phyloP scores from a whole-genome alignment of 83 land plant species.

The Picea mariana region DNA sequence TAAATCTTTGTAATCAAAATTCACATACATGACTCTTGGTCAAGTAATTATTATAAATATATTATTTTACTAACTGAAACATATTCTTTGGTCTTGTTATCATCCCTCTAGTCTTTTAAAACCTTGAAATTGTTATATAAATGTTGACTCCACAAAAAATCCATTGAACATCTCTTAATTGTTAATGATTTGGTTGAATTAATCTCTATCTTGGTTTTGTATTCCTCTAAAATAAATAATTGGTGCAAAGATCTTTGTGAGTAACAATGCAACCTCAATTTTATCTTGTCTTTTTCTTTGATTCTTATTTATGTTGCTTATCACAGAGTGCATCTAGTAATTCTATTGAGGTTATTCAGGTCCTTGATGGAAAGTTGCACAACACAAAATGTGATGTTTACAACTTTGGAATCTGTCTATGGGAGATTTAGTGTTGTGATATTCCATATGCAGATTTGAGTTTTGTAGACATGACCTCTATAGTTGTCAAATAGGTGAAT shows the following conservation, averaged over 20 bases:
- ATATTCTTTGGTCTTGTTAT: not conserved
- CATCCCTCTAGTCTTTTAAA: not conserved
- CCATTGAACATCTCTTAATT: not conserved
- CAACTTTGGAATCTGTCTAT: conserved; percentile 27
- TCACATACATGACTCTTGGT: not conserved
- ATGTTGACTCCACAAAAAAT: no score
- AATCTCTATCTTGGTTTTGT: no score
- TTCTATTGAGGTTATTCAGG: conserved; percentile 32
- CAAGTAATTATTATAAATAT: not conserved
- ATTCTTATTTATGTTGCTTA: not conserved
- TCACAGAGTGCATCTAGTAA: not conserved
- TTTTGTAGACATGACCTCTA: conserved; percentile 90
- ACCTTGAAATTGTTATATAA: not conserved
- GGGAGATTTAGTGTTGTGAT: conserved; percentile 98
- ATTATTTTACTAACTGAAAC: not conserved
- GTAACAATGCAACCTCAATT: not conserved
- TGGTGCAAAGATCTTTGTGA: not conserved
- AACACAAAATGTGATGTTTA: conserved; percentile 92
- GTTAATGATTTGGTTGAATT: not conserved
- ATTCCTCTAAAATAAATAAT: not conserved
- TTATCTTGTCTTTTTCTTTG: not conserved
- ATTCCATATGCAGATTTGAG: conserved; percentile 94
- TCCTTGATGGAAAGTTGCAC: conserved; percentile 89
- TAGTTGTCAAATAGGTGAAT: conserved; percentile 56
- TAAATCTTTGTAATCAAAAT: not conserved